Percentiles rank a stretch among this genome's conserved stretches.
These are phyloP conservation scores for Mycena olivaceomarginata DNA, from an alignment of 768 basidiomycete species.

Conservation along the genomic window DNA sequence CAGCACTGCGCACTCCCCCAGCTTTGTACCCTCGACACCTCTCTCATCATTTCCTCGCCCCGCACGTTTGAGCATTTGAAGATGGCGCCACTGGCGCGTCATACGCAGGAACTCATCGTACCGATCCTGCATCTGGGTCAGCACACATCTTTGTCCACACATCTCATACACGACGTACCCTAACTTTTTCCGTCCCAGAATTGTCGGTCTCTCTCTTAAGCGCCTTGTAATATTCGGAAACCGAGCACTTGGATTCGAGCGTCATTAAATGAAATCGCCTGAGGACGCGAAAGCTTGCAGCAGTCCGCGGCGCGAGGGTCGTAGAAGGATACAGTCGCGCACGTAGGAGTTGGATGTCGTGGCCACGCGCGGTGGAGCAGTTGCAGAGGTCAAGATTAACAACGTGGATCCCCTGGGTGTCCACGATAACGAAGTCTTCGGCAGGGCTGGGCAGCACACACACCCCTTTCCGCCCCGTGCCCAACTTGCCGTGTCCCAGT, in stretches of 20 bases:
- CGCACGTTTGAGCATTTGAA: slow-evolving; percentile 47
- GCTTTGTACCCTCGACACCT: background rate
- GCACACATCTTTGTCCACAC: background rate
- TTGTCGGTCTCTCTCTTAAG: slow-evolving; percentile 2
- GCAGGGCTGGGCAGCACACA: background rate
- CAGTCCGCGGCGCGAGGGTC: background rate
- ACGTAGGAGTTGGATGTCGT: slow-evolving; percentile 56
- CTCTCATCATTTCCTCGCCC: slow-evolving; percentile 30
- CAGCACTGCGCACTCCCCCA: slow-evolving; percentile 41
- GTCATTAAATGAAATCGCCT: background rate
- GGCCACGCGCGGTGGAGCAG: background rate
- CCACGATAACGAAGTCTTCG: slow-evolving; percentile 37
- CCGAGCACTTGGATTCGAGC: slow-evolving; percentile 8
- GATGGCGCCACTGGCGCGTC: slow-evolving; percentile 35
- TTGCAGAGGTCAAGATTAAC: slow-evolving; percentile 38
- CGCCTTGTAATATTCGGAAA: background rate
- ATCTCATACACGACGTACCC: background rate
- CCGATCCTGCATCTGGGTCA: slow-evolving; percentile 37
- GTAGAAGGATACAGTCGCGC: slow-evolving; percentile 55
- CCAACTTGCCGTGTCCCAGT: slow-evolving; percentile 28
- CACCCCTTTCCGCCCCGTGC: background rate
- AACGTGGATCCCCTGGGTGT: slow-evolving; percentile 30
- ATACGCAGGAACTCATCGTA: slow-evolving; percentile 43
- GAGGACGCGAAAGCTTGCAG: background rate
- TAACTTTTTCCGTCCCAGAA: background rate